phyloP scores from a whole-genome alignment of 345 rosid species.

The Laguncularia racemosa region DNA sequence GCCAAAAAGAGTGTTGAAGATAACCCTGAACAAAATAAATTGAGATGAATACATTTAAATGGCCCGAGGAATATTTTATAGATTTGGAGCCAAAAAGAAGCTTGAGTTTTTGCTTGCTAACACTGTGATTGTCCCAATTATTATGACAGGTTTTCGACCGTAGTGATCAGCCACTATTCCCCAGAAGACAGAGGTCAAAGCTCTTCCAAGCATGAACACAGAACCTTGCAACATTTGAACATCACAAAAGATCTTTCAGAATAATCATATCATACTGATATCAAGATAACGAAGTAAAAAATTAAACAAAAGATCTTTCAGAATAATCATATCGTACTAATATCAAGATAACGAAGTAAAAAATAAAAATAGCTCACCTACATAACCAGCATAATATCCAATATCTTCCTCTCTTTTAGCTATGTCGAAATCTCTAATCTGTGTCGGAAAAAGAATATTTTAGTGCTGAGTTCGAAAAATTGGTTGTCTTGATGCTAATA shows the following conservation, averaged over 20 bases:
- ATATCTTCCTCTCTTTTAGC: conserved; percentile 81
- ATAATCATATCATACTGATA: neutral
- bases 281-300: conserved; percentile 3
- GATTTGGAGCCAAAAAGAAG: neutral
- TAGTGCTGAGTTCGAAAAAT: no score
- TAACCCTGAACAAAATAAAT: conserved; percentile 46
- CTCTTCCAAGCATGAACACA: conserved; percentile 85
- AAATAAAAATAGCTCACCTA: conserved; percentile 64
- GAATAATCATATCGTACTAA: neutral
- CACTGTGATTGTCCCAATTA: conserved; percentile 66
- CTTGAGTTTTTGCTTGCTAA: conserved; percentile 27
- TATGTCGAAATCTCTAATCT: conserved; percentile 69
- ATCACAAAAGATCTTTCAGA: neutral
- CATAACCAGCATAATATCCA: conserved; percentile 81
- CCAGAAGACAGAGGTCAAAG: conserved; percentile 81
- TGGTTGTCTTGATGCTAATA: no score
- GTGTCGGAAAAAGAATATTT: conserved; percentile 3
- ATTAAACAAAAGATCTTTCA: neutral
- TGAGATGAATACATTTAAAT: neutral
- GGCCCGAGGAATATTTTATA: neutral
- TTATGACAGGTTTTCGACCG: conserved; percentile 86
- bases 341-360: conserved; percentile 1
- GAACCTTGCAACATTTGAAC: conserved; percentile 40
- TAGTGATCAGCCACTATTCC: conserved; percentile 83
- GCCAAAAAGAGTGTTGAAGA: conserved; percentile 89